Evolutionary conservation across 2,329 filamentous ascomycete genomes (phyloP), one percentile per base, ranked within the genome.

Genomic region (Nannizziopsis barbatae): DNA sequence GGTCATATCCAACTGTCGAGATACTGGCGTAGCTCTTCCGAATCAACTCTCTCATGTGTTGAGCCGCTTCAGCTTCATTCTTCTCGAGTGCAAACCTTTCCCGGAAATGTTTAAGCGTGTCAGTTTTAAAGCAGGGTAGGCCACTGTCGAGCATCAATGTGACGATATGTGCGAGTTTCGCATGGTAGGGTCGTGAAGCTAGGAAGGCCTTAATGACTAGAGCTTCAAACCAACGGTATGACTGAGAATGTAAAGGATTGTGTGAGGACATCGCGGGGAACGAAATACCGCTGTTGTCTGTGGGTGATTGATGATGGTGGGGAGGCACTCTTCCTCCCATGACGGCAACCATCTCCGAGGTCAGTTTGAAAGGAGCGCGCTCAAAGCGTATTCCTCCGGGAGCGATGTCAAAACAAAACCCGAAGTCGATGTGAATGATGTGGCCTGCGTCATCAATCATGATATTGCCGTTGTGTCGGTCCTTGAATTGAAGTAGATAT

Each of bases 391-490:
- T 88, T 52, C 93, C 92, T 42, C 92, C 92, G 0, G 92, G 92
- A 1, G 89, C 92, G 58, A 98, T 96, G 62, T 98, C 93, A 69
- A 99, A 98, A 71, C 90, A 96, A 76, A 98, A 99, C 8, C 92
- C 92, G 62, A 98, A 98, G 65, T 98, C 92, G 57, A 98, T 96
- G 71, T 98, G 92, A 47, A 98, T 78, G 60, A 98, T 95, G 68
- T 98, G 92, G 3, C 93, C 92, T 0, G 84, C 86, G 60, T 95
- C 90, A 65, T 98, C 90, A 54, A 98, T 82, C 93, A 98, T 98
- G 72, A 98, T 98, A 72, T 98, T 98, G 53, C 92, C 92, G 65
- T 98, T 98, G 71, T 98, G 92, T 2, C 92, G 83, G 64, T 99
- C 92, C 68, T 99, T 99, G 81, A 99, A 96, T 62, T 98, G 93